Conservation (phyloP, 495 filamentous ascomycete genomes). For the Penicillium cosmopolitanum region DNA sequence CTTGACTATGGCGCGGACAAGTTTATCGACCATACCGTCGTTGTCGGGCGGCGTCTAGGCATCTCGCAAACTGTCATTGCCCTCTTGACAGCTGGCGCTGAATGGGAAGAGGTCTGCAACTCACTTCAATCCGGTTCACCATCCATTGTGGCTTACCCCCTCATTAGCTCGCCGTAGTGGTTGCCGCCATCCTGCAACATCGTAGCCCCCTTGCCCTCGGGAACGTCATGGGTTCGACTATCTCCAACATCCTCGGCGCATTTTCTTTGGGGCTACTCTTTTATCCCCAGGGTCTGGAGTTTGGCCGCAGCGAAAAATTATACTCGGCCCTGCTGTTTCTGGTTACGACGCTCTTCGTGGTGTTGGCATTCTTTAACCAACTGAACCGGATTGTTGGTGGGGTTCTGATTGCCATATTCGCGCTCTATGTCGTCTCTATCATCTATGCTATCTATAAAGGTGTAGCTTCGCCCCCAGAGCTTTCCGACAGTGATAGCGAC, state of each 20-base stretch:
- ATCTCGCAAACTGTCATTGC: conserved; percentile 54
- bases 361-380: conserved; percentile 33
- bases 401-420: conserved; percentile 47
- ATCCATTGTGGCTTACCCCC: neutral
- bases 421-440: conserved; percentile 51
- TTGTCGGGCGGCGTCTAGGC: conserved; percentile 48
- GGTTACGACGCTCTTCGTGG: conserved; percentile 41
- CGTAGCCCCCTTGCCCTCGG: conserved; percentile 56
- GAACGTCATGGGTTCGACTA: conserved; percentile 58
- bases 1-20: no score
- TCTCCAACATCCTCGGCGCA: conserved; percentile 60
- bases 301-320: conserved; percentile 53
- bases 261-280: conserved; percentile 58
- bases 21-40: no score
- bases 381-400: conserved; percentile 38
- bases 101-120: neutral
- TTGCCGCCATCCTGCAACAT: conserved; percentile 48
- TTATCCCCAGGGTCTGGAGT: conserved; percentile 30
- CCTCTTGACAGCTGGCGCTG: conserved; percentile 55
- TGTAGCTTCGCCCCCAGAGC: conserved; percentile 39
- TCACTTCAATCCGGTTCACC: neutral
- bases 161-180: conserved; percentile 56
- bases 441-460: conserved; percentile 50
- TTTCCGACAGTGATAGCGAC: conserved; percentile 40
- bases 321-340: conserved; percentile 45